Base-by-base conservation (phyloP, 1,139 yeast genomes). In the Yamadazyma dendronema region DNA sequence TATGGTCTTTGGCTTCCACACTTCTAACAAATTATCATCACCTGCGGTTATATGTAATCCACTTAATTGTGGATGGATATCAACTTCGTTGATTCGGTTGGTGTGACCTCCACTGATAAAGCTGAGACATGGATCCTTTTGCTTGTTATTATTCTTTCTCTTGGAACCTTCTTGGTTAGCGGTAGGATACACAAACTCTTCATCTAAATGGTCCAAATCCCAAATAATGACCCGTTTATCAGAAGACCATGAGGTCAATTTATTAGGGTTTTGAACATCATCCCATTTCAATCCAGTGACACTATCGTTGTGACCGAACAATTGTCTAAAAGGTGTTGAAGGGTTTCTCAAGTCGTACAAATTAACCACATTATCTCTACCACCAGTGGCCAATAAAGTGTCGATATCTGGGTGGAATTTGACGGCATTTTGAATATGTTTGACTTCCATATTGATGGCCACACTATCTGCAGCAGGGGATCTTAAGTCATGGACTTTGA, bases 401-500 rank as follows among this genome's bases (percentile, higher is more conserved):
- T 61, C 48, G 17, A 75, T 42, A 9, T 62, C 62, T 1, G 77
- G 77, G 47, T 76, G 77, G 55, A 76, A 74, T 21, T 61, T 67
- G 27, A 76, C 67, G 9, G 77, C 62, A 46, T 74, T 75, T 38
- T 76, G 77, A 29, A 73, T 69, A 37, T 67, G 74, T 22, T 61
- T 64, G 31, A 66, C 67, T 17, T 65, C 63, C 24, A 75, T 60
- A 34, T 67, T 65, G 34, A 78, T 62, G 13, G 69, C 72, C 19
- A 74, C 76, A 30, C 52, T 63, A 47, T 47, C 62, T 49, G 36
- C 60, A 11, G 62, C 78, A 26, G 49, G 43, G 4, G 47, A 17
- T 51, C 95, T 74, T 17, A 77, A 59, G 54, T 89, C 97, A 50
- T 77, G 83, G 29, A 89, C 62, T 36, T 77, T 79, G 24, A 89